Evolutionary conservation across 768 basidiomycete species (phyloP), one percentile per base, ranked within the genome.

Genomic region (Amanita polypyramis): DNA sequence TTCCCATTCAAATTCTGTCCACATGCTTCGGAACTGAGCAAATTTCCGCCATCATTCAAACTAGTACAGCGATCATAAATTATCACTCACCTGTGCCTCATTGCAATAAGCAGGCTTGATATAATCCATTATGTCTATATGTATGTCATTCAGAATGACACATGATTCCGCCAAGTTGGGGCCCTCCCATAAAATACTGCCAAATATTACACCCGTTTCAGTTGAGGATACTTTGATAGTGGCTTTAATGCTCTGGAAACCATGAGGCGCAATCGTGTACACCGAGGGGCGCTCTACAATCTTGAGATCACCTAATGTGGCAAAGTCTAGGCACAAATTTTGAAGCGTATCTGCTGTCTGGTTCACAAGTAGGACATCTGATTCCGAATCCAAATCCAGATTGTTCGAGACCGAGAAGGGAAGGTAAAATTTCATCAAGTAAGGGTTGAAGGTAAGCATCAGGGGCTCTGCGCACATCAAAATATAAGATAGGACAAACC

Each of bases 1-100:
- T 75, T 99, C 95, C 95, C 95, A 99, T 64, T 99, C 95, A 58
- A 99, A 99, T 65, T 98, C 96, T 21, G 94, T 99, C 95, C 95
- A 96, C 92, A 95, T 95, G 63, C 80, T 89, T 27, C 95, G 80
- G 80, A 95, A 95, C 86, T 94, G 53, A 40, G 46, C 32, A 43
- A 43, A 43, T 20, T 41, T 36, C 14, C 20, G 27, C 17, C 2
- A 20, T 33, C 8, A 36, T 25, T 8, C 36, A 32, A 51, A 29
- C 32, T 21, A n/a, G 30, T 14, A 11, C 30, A 19, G 38, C 29
- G 20, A 45, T 11, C 42, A 46, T 21, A 33, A 33, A 27, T 30
- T 10, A 12, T 3, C 29, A 60, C 68, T 17, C 58, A 88, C 90
- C 78, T 93, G 90, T 17, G 88, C 82, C 63, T 99, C 95, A 35